These are phyloP conservation scores for Coniochaeta prunicola DNA, from an alignment of 2,329 filamentous ascomycete species.

Conservation along the genomic window DNA sequence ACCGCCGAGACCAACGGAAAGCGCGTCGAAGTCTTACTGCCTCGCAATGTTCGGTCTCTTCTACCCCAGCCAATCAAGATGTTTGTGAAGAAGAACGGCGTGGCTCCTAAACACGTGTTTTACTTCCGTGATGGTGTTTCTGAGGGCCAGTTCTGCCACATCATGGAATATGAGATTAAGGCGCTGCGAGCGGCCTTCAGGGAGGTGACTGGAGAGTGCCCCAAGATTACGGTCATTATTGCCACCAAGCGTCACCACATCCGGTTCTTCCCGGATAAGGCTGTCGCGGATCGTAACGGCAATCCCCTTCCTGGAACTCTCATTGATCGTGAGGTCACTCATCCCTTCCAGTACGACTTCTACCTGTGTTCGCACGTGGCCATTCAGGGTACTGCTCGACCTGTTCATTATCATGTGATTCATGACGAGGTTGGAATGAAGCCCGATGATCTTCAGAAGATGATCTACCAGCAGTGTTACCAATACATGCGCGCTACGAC, in stretches of 20 bases:
- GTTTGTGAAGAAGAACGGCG: constrained; percentile 54
- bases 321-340: constrained; percentile 83
- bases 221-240: constrained; percentile 78
- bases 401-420: constrained; percentile 87
- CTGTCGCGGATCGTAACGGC: constrained; percentile 58
- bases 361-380: constrained; percentile 59
- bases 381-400: constrained; percentile 89
- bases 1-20: constrained; percentile 76
- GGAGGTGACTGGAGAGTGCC: constrained; percentile 23
- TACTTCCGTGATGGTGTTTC: constrained; percentile 93
- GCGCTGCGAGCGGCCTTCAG: constrained; percentile 59
- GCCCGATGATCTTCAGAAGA: constrained; percentile 66
- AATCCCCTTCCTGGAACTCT: constrained; percentile 84
- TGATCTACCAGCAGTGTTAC: constrained; percentile 94
- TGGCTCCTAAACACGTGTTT: constrained; percentile 67
- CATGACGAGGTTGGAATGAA: constrained; percentile 67
- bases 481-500: constrained; percentile 90
- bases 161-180: constrained; percentile 70
- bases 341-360: constrained; percentile 87
- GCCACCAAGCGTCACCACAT: constrained; percentile 93
- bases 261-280: constrained; percentile 72
- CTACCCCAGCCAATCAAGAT: constrained; percentile 55
- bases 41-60: constrained; percentile 57
- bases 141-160: constrained; percentile 75
- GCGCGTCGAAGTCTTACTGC: constrained; percentile 70